Conservation (phyloP, 352 stramenopile genomes). For the Pythium guiyangense region DNA sequence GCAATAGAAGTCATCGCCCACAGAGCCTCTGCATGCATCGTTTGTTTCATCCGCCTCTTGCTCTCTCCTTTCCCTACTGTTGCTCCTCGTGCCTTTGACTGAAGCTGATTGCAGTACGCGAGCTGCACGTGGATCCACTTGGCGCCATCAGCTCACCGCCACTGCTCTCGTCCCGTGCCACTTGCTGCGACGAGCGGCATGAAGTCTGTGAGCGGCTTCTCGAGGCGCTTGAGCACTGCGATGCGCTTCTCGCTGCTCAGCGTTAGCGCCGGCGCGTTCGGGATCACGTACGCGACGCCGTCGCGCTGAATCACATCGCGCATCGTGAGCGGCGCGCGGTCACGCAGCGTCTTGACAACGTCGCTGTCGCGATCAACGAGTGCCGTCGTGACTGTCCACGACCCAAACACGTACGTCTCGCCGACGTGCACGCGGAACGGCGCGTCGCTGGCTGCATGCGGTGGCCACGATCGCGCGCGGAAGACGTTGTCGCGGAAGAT, state of each 20-base stretch:
- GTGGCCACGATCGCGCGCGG: too few relatives aligned
- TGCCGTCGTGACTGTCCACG: constrained; percentile 44
- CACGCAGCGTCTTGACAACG: constrained; percentile 19
- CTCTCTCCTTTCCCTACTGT: background rate
- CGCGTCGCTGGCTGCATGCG: constrained; percentile 13
- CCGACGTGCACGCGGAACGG: constrained; percentile 20
- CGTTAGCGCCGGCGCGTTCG: constrained; percentile 44
- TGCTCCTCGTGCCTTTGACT: background rate
- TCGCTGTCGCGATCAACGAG: constrained; percentile 22
- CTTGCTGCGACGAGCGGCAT: constrained; percentile 57
- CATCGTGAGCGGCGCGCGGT: constrained; percentile 36
- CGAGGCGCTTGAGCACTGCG: constrained; percentile 43
- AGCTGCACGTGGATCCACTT: constrained; percentile 45
- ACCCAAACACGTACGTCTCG: constrained; percentile 46
- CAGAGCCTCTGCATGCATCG: too few relatives aligned
- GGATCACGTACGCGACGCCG: constrained; percentile 58
- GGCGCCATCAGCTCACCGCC: constrained; percentile 1
- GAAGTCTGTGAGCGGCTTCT: constrained; percentile 73
- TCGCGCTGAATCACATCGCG: constrained; percentile 52
- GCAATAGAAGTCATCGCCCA: too few relatives aligned
- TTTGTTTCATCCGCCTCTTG: too few relatives aligned
- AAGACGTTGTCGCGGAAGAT: constrained; percentile 80
- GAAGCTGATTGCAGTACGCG: constrained; percentile 13
- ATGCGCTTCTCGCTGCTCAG: constrained; percentile 55
- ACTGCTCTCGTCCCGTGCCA: constrained; percentile 17